Percentiles rank a stretch among this genome's conserved stretches.
Evolutionary conservation across 2,329 filamentous ascomycete genomes (phyloP).

Genomic region (Hysterium pulicare): DNA sequence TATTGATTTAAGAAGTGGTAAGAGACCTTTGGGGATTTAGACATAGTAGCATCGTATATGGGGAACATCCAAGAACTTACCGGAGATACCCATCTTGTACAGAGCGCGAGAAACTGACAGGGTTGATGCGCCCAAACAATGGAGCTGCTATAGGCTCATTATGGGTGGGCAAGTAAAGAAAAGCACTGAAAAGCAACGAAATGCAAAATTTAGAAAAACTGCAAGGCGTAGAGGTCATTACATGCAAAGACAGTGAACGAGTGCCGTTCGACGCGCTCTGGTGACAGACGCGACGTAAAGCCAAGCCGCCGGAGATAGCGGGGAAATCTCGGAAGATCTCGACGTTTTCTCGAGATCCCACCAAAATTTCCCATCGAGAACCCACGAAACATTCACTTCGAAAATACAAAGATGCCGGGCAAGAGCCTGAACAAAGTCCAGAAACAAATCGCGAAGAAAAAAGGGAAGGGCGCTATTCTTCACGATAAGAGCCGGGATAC

Average conservation of each 20-base stretch:
- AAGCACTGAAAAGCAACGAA: neutral
- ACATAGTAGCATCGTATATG: constrained; percentile 12
- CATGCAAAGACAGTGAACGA: neutral
- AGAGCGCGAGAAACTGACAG: neutral
- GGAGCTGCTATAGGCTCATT: constrained; percentile 4
- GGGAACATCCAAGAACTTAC: constrained; percentile 18
- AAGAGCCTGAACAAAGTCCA: constrained; percentile 76
- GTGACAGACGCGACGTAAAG: constrained; percentile 1
- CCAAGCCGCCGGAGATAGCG: too few relatives aligned
- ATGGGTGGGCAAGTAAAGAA: neutral
- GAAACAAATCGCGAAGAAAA: constrained; percentile 89
- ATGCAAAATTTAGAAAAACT: neutral
- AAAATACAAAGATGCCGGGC: constrained; percentile 24
- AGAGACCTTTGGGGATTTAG: constrained; percentile 61
- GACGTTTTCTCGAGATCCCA: constrained; percentile 4
- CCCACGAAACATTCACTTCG: neutral
- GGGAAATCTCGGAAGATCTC: neutral
- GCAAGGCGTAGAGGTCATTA: neutral
- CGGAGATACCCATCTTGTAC: constrained; percentile 40
- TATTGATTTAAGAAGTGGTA: constrained; percentile 92
- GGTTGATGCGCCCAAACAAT: constrained; percentile 16
- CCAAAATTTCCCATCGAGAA: constrained; percentile 22
- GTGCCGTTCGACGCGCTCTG: constrained; percentile 1
- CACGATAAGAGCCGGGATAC: constrained; percentile 90
- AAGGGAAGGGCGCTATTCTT: constrained; percentile 67